Evolutionary conservation across 1,139 yeast genomes (phyloP), one percentile per base, ranked within the genome.

Genomic region (Sugiyamaella grinbergsii): DNA sequence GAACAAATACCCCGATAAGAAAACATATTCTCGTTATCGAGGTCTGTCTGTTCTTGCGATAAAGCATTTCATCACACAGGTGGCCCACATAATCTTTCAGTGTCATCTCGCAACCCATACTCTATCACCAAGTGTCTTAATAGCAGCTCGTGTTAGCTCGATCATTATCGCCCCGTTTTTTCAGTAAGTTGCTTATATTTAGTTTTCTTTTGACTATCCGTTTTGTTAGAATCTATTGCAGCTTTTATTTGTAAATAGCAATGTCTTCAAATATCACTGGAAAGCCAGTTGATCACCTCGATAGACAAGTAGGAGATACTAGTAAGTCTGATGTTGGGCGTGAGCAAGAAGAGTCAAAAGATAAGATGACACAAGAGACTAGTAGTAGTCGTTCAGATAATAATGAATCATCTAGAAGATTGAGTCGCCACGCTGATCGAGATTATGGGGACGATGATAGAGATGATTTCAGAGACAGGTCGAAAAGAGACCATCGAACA

Each of bases 401-500:
- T 18, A 40, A 28, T 26, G 34, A 40, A 28, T 26, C 26, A 8
- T 28, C 43, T 28, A 40, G 43, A 18, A 28, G 34, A 10, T 40
- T 18, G 24, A 28, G 34, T 26, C 43, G 43, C 13, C 32, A 40
- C 19, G 20, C 13, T 16, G 31, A 42, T 13, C 37, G 38, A 22
- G 38, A 31, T 22, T 42, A 42, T 22, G 38, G 24, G 19, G 46
- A 32, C 33, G 38, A 32, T 33, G 46, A 32, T 36, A 42, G 46
- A 24, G 39, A 42, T 20, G 46, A 42, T 24, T 32, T 33, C 32
- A 24, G 39, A 23, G 39, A 42, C 7, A 23, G 24, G 31, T 32
- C 38, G 15, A 11, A 10, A 18, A 22, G 16, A 20, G 15, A 7
- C 31, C 11, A 20, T 31, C 37, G 13, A 3, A 23, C 26, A n/a